Evolutionary conservation across 192 early-diverging fungal genomes (phyloP).

Genomic region (Chytriomyces confervae): DNA sequence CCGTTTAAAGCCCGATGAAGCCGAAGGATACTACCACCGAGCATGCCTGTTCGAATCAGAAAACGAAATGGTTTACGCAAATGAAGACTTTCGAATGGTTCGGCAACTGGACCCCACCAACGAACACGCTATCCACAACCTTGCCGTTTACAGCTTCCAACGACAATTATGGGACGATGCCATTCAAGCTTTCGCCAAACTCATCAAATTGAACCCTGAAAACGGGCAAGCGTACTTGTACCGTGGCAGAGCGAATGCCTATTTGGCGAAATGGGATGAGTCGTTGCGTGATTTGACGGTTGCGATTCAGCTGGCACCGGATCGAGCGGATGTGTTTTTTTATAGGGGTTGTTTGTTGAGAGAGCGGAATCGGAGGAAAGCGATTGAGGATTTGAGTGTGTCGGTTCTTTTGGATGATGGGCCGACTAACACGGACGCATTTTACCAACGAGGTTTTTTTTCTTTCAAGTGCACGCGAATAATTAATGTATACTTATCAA

Average conservation of each 20-base stretch:
- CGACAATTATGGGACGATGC: slow-evolving; percentile 59
- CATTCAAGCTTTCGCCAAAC: slow-evolving; percentile 51
- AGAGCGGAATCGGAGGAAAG: slow-evolving; percentile 46
- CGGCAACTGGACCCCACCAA: slow-evolving; percentile 58
- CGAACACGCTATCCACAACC: slow-evolving; percentile 55
- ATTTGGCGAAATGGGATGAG: slow-evolving; percentile 52
- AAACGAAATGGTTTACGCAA: slow-evolving; percentile 61
- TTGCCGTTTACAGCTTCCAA: slow-evolving; percentile 57
- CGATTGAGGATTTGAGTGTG: slow-evolving; percentile 60
- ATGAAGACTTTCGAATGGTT: slow-evolving; percentile 61
- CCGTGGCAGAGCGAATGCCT: slow-evolving; percentile 50
- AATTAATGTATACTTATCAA: neutral
- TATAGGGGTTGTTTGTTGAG: slow-evolving; percentile 56
- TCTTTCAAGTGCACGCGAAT: neutral
- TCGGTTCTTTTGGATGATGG: slow-evolving; percentile 55
- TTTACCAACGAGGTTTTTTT: slow-evolving; percentile 51
- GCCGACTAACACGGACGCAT: slow-evolving; percentile 45
- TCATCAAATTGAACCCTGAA: slow-evolving; percentile 48
- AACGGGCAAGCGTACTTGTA: slow-evolving; percentile 48
- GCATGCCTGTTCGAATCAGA: slow-evolving; percentile 59
- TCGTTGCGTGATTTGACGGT: slow-evolving; percentile 54
- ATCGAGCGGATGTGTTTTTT: slow-evolving; percentile 48
- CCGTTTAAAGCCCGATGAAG: slow-evolving; percentile 54
- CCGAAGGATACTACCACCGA: slow-evolving; percentile 59
- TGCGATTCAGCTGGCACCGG: slow-evolving; percentile 53